phyloP scores from a whole-genome alignment of 2,329 filamentous ascomycete genomes.

The Anthostomella pinea region DNA sequence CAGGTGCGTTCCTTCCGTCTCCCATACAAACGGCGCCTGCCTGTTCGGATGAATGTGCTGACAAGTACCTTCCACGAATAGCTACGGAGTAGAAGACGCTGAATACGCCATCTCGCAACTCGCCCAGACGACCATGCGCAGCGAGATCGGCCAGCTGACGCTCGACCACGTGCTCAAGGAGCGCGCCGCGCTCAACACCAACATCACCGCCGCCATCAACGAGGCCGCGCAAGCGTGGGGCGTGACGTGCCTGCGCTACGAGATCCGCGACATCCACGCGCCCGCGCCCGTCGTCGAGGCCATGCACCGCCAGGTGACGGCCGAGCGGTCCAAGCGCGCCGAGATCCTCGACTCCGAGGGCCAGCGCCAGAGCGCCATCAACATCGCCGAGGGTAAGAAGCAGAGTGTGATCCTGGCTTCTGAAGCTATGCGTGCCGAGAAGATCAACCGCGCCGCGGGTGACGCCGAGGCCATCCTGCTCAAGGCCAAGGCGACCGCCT shows the following conservation, averaged over 20 bases:
- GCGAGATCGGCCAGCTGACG: constrained; percentile 92
- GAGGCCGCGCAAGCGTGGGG: constrained; percentile 97
- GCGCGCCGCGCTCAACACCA: constrained; percentile 90
- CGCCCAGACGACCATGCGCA: constrained; percentile 98
- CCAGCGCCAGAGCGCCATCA: constrained; percentile 95
- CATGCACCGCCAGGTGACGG: constrained; percentile 98
- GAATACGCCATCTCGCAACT: constrained; percentile 98
- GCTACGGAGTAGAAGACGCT: constrained; percentile 96
- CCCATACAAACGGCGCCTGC: not conserved
- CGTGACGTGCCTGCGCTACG: constrained; percentile 91
- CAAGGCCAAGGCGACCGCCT: constrained; percentile 80
- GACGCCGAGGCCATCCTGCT: constrained; percentile 91
- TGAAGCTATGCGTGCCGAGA: constrained; percentile 83
- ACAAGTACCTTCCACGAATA: constrained; percentile 34
- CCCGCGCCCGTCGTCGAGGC: constrained; percentile 90
- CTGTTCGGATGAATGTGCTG: constrained; percentile 1
- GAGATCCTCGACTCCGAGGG: constrained; percentile 97
- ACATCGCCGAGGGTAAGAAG: constrained; percentile 96
- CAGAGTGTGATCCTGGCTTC: constrained; percentile 95
- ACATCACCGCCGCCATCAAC: constrained; percentile 99
- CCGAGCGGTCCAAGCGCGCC: constrained; percentile 93
- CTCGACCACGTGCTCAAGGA: constrained; percentile 98
- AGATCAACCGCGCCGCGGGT: constrained; percentile 89
- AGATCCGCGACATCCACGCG: constrained; percentile 97
- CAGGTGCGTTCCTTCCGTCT: constrained; percentile 53